Conservation (phyloP, 2,329 filamentous ascomycete genomes). For the Fonsecaea pugnacius region DNA sequence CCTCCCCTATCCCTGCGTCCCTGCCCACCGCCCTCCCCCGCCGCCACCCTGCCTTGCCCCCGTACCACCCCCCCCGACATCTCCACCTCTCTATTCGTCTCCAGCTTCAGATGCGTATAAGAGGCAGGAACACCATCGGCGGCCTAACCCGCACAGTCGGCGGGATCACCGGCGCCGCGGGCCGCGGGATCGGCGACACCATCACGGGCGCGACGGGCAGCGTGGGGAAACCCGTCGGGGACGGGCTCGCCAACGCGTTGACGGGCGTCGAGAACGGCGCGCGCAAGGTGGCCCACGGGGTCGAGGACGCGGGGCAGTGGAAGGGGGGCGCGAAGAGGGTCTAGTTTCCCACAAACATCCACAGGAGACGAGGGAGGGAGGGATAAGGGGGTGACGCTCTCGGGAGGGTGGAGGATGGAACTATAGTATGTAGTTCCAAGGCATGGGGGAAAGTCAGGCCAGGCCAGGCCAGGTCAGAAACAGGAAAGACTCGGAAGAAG, state of each 20-base stretch:
- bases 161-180: slow-evolving; percentile 60
- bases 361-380: not conserved
- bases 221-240: slow-evolving; percentile 60
- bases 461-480: no score
- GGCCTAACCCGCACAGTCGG: slow-evolving; percentile 59
- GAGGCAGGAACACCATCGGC: slow-evolving; percentile 60
- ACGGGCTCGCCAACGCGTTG: slow-evolving; percentile 59
- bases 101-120: slow-evolving; percentile 2
- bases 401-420: no score
- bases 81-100: not conserved
- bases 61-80: no score
- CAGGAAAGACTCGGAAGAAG: no score
- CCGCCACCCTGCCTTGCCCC: no score
- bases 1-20: not conserved
- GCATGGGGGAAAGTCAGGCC: no score
- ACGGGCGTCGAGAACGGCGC: slow-evolving; percentile 59
- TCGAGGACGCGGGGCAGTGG: slow-evolving; percentile 64
- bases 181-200: slow-evolving; percentile 62
- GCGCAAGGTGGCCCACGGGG: slow-evolving; percentile 56
- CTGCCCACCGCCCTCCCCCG: no score
- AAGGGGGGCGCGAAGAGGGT: slow-evolving; percentile 30
- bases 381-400: no score
- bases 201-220: slow-evolving; percentile 60
- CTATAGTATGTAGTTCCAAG: no score
- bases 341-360: not conserved